Evolutionary conservation across 805 yeast genomes (phyloP), one percentile per base, ranked within the genome.

Genomic region (Cyberlindnera xishuangbannaensis): DNA sequence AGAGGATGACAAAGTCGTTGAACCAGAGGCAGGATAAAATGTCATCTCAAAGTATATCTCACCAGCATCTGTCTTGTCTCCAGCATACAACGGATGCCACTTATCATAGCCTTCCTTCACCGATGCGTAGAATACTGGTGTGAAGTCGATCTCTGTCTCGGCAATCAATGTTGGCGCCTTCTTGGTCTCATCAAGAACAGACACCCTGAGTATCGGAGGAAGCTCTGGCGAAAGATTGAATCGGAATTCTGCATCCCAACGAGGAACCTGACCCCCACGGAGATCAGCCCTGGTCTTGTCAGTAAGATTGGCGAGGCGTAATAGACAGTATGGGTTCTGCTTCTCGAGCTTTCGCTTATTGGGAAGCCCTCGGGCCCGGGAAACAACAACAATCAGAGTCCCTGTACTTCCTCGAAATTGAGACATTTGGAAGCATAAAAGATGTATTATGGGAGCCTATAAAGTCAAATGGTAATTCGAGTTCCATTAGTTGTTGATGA

Each of bases 211-310:
- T 0, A 67, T 40, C 2, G 86, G 81, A 31, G 70, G 75, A 18
- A 79, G 66, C 23, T 78, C 82, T 7, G 83, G 69, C 2, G 77
- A 67, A 17, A 85, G 63, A 24, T 71, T 71, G 50, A 83, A 84
- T 45, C 84, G 63, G 37, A 82, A 65, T 43, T 83, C 86, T 40
- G 77, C 77, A 39, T 84, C 78, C 85, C 97, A 92, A 15, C 67
- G 73, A 1, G 98, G 98, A 5, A 84, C 82, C 54, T 92, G 98
- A 2, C 98, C 98, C 1, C 95, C 98, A 45, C 97, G 64, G 33
- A 74, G 71, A 39, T 83, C 77, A 0, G 85, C 70, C 22, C 76
- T 78, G 1, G 97, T 85, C 50, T 81, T 76, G 43, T 83, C 78
- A 8, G 94, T 90, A 47, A 74, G 73, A 39, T 84, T 85, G 18